A percentile compares a stretch with the other conserved stretches of the same genome.
phyloP scores from a whole-genome alignment of 2,329 filamentous ascomycete genomes.

The Pseudogymnoascus sp. region DNA sequence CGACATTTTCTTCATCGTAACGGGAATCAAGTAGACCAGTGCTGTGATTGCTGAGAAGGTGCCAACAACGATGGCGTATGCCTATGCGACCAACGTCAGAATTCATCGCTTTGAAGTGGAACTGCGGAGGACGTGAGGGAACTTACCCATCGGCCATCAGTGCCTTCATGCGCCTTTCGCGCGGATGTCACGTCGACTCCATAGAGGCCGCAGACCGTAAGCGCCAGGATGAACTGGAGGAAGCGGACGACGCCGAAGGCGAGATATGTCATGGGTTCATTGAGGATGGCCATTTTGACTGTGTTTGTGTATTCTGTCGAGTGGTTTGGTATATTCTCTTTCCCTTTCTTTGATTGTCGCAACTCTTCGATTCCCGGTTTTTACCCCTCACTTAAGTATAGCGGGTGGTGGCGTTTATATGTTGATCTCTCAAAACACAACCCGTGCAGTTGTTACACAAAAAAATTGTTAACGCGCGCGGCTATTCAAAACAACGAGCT shows the following conservation, averaged over 20 bases:
- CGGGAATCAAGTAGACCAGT: constrained; percentile 57
- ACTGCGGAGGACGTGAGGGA: not conserved
- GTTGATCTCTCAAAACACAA: not conserved
- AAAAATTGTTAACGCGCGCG: constrained; percentile 4
- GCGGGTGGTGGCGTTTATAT: not conserved
- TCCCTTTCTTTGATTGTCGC: not conserved
- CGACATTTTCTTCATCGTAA: constrained; percentile 43
- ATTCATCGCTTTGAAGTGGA: not conserved
- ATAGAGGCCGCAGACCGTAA: constrained; percentile 74
- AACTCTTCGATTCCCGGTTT: not conserved
- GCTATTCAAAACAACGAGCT: constrained; percentile 6
- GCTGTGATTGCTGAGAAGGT: constrained; percentile 58
- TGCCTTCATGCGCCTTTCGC: constrained; percentile 40
- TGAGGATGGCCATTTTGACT: not conserved
- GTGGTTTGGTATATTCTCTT: not conserved
- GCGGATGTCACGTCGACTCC: constrained; percentile 57
- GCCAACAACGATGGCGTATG: constrained; percentile 66
- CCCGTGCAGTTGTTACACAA: not conserved
- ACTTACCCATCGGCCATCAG: constrained; percentile 64
- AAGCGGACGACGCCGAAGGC: constrained; percentile 60
- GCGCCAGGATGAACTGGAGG: constrained; percentile 66
- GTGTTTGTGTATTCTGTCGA: not conserved
- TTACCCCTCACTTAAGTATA: not conserved
- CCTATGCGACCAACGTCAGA: constrained; percentile 31
- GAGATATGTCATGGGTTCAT: constrained; percentile 38